A percentile compares a stretch with the other conserved stretches of the same genome.
These are phyloP conservation scores for Coemansia furcata DNA, from an alignment of 192 early-diverging fungal species.

Conservation along the genomic window DNA sequence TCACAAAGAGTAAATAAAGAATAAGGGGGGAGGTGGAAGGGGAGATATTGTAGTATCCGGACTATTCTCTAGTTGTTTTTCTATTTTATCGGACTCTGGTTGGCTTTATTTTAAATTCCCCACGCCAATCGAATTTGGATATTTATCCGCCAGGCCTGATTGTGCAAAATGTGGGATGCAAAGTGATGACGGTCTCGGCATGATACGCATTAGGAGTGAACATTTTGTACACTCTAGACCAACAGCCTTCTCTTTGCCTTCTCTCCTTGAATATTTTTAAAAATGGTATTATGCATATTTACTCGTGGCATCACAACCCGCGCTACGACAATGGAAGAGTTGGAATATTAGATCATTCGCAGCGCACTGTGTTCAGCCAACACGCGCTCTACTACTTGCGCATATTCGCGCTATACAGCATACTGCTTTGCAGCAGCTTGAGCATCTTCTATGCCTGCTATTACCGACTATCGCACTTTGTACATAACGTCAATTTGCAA, in stretches of 20 bases:
- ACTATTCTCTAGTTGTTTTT: neutral
- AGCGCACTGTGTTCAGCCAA: neutral
- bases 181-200: too few species aligned
- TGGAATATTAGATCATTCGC: neutral
- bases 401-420: constrained; percentile 9
- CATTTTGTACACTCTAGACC: neutral
- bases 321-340: constrained; percentile 9
- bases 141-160: neutral
- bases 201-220: too few species aligned
- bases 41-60: neutral
- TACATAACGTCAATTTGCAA: neutral
- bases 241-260: neutral
- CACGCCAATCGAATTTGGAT: neutral
- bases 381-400: constrained; percentile 4
- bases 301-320: neutral
- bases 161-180: neutral
- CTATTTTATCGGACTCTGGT: neutral
- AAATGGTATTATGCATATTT: neutral
- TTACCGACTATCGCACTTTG: neutral
- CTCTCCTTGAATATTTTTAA: neutral
- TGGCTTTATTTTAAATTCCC: neutral
- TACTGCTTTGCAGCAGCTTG: constrained; percentile 1
- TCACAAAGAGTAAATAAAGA: neutral
- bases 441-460: neutral
- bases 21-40: neutral